Evolutionary conservation across 768 basidiomycete species (phyloP), one percentile per base, ranked within the genome.

Genomic region (Coprinopsis strossmayeri): DNA sequence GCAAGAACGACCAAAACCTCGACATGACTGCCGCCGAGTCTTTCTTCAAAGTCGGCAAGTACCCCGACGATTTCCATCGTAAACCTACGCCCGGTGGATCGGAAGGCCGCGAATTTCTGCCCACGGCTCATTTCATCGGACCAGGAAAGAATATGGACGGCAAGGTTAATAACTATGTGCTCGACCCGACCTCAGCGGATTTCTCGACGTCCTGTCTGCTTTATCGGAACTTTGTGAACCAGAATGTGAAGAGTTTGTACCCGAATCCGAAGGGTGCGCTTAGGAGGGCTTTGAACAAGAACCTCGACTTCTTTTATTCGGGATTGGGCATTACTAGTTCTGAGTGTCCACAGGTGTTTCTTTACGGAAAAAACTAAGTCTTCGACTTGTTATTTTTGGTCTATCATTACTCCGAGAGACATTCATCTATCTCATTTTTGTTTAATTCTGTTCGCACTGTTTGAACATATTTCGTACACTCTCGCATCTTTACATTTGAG

Each of bases 221-320:
- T 17, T 59, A 59, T 37, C 23, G 27, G n/a, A 41, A 55, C 28
- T 57, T 53, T 37, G 50, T 54, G 15, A 50, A 55, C 28, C 12
- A 42, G 12, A 55, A 53, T 3, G 39, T 59, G 15, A 44, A 25
- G 12, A 27, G 45, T 12, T 26, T 57, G 20, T 59, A 59, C 35
- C 58, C 58, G n/a, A 57, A 53, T 38, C 58, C 58, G 3, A 48
- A 27, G 20, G 53, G 55, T 10, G 27, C 44, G 2, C 39, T 57
- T 38, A 51, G 23, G 28, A 47, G 45, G 18, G 48, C 37, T 5
- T 39, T 57, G 15, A 50, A 45, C 38, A 39, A 23, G 11, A 57
- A 57, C 46, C 27, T 55, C 34, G 45, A 41, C 12, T 51, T 32
- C 18, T 50, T 52, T 10, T 55, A 52, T 41, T 5, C 40, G 10